Percentiles rank a stretch among this genome's conserved stretches.
Evolutionary conservation across 768 basidiomycete species (phyloP).

Genomic region (Chalciporus sphaerocephalus): DNA sequence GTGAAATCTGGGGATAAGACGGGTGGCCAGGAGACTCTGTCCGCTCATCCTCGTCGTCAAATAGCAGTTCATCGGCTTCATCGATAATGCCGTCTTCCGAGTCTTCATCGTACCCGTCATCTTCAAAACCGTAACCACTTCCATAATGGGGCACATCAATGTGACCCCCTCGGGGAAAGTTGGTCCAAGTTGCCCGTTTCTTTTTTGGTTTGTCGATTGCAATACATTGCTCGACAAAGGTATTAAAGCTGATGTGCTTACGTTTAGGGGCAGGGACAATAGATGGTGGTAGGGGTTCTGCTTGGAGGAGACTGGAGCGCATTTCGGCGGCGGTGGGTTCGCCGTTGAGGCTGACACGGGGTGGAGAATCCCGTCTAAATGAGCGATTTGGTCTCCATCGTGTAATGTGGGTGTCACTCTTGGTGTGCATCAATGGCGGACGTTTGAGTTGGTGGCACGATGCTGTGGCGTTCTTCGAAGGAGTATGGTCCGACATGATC

Average conservation of each 20-base stretch:
- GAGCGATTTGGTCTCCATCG: slow-evolving; percentile 46
- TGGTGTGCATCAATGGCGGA: slow-evolving; percentile 72
- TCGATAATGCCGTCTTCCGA: slow-evolving; percentile 53
- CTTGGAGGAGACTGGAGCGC: slow-evolving; percentile 11
- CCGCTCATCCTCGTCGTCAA: slow-evolving; percentile 27
- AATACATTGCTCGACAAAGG: slow-evolving; percentile 95
- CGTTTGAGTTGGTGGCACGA: slow-evolving; percentile 23
- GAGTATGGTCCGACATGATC: slow-evolving; percentile 23
- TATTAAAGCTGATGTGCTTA: slow-evolving; percentile 95
- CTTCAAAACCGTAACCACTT: slow-evolving; percentile 36
- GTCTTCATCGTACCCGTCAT: slow-evolving; percentile 75
- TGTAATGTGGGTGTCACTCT: slow-evolving; percentile 82
- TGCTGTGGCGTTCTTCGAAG: neutral
- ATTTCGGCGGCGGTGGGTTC: slow-evolving; percentile 6
- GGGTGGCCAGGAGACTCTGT: slow-evolving; percentile 3
- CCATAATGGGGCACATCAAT: slow-evolving; percentile 23
- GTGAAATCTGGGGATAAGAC: slow-evolving; percentile 19
- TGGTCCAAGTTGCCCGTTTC: slow-evolving; percentile 29
- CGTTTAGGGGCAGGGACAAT: slow-evolving; percentile 44
- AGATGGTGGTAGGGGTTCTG: slow-evolving; percentile 18
- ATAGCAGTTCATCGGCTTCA: slow-evolving; percentile 40
- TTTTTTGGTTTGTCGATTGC: slow-evolving; percentile 73
- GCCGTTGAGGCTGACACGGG: slow-evolving; percentile 41
- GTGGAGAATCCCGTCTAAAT: slow-evolving; percentile 64
- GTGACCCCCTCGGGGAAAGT: slow-evolving; percentile 5